Base-by-base conservation (phyloP, 108 stramenopile species). In the Conticribra guillardii region DNA sequence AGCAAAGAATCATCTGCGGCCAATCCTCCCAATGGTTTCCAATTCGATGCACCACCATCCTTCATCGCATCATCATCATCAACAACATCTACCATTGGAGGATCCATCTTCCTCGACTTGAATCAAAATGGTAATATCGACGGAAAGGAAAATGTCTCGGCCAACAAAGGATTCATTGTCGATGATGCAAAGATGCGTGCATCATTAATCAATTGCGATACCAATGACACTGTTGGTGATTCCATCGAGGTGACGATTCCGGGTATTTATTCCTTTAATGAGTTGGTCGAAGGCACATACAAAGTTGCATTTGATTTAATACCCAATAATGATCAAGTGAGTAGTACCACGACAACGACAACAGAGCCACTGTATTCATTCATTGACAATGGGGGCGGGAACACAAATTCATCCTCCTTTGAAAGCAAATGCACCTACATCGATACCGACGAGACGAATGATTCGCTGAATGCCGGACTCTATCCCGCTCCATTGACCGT, bases 101-200 rank as follows among this genome's bases (percentile, higher is more conserved):
- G 77, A 18, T 64, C 61, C 29, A 51, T 79, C 28, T 79, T 64
- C 27, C 61, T 79, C 3, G 77, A 79, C 45, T 22, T 53, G 16
- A 60, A 79, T 32, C 57, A 44, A 1, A 37, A 71, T 41, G 58
- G 58, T 21, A 30, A 5, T 2, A 79, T 79, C 69, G 70, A 79
- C 23, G 19, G 64, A 0, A 22, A 48, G 4, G 78, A 79, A 51
- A 63, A 59, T 9, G 49, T 41, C 15, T 63, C 70, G 2, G 70
- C 70, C n/a, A 64, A 70, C 26, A 56, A 67, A n/a, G 76, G 78
- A 37, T 71, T 66, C 65, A 71, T 55, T 23, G 65, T 79, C 30
- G 24, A 64, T 24, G 69, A 79, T 56, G 70, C 65, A 18, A 51
- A 47, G 26, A 56, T 79, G 18, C 51, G 54, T 23, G 59, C 71